phyloP scores from a whole-genome alignment of 129 eudicot genomes.

The Daucus carota region DNA sequence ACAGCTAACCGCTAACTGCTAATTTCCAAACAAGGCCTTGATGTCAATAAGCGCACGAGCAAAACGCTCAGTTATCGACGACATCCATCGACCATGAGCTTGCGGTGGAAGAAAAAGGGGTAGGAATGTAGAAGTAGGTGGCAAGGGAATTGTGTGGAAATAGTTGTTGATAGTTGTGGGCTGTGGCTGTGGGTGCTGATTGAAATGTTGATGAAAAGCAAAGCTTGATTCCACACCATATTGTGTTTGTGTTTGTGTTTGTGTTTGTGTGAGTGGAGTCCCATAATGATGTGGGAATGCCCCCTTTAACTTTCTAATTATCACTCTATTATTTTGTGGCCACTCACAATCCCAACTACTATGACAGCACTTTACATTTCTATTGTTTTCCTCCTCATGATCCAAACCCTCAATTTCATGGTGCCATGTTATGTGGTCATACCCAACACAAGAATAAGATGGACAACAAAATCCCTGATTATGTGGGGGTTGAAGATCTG shows the following conservation, averaged over 20 bases:
- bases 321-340: background rate
- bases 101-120: background rate
- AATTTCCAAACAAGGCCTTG: no score
- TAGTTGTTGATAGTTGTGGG: background rate
- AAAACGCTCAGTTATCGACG: background rate
- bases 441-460: background rate
- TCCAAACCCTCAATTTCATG: background rate
- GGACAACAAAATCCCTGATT: background rate
- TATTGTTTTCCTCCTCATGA: no score
- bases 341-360: background rate
- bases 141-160: background rate
- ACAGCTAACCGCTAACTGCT: no score
- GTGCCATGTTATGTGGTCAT: background rate
- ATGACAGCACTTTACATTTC: no score
- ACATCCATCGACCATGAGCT: background rate
- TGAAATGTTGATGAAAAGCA: background rate
- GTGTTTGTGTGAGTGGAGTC: background rate
- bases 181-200: background rate
- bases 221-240: background rate
- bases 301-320: background rate
- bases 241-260: no score
- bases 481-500: background rate
- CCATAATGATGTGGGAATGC: background rate
- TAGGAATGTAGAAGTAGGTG: background rate
- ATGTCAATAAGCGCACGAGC: background rate